Evolutionary conservation across 2,329 filamentous ascomycete genomes (phyloP).

Genomic region (Fusarium illudens): DNA sequence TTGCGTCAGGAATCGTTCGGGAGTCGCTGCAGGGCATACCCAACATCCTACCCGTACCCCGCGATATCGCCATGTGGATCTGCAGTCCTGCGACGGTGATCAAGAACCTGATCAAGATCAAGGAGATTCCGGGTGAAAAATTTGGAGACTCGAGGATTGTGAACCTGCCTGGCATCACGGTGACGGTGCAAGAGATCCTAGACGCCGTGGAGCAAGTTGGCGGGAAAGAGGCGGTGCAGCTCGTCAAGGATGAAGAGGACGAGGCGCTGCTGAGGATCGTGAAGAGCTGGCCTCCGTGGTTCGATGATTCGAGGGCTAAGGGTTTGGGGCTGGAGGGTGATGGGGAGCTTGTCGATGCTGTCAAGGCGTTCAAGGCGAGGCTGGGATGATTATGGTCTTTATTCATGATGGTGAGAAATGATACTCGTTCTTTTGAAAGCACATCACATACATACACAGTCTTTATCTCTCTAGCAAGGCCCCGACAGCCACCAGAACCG

Average conservation of each 20-base stretch:
- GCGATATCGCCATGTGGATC: constrained; percentile 59
- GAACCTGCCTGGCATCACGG: constrained; percentile 61
- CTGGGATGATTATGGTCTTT: not conserved
- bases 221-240: constrained; percentile 52
- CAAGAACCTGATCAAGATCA: constrained; percentile 56
- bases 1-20: constrained; percentile 68
- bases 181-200: constrained; percentile 62
- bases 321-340: constrained; percentile 61
- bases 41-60: constrained; percentile 57
- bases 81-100: constrained; percentile 61
- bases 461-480: not conserved
- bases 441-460: not conserved
- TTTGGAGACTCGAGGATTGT: constrained; percentile 54
- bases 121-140: constrained; percentile 52
- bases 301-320: constrained; percentile 61
- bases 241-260: constrained; percentile 58
- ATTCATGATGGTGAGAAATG: not conserved
- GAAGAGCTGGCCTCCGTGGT: constrained; percentile 61
- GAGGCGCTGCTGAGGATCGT: constrained; percentile 59
- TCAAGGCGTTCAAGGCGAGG: constrained; percentile 39
- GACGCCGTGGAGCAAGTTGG: constrained; percentile 59
- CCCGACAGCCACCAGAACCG: not conserved
- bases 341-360: constrained; percentile 47
- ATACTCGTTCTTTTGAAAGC: not conserved
- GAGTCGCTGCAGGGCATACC: constrained; percentile 59